Evolutionary conservation across 2,329 filamentous ascomycete species (phyloP), one percentile per base, ranked within the genome.

Genomic region (Xylaria hypoxylon): DNA sequence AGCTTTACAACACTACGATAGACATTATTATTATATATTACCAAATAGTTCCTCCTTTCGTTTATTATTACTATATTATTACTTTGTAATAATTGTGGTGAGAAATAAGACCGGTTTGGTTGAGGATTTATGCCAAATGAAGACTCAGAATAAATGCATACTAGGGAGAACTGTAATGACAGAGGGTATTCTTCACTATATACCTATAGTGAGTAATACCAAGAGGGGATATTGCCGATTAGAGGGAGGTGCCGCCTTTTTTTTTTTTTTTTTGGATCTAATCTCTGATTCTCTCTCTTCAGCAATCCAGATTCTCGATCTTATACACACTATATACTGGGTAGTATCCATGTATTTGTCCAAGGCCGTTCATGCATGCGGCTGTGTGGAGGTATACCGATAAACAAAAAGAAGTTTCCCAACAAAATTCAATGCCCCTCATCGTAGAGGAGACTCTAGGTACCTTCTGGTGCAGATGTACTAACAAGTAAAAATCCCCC

Each of bases 371-470:
- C 19, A 35, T 51, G 38, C 24, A 51, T 51, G 26, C 26, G 35
- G 47, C 26, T 22, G 19, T 52, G 61, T 63, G 61, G 48, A 47
- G 55, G 40, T 7, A 38, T 60, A 47, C n/a, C 35, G 35, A 38
- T 15, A 38, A 5, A 11, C 13, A 38, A 38, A 38, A 35, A 38
- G 15, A 15, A 15, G 35, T 38, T 31, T 50, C 64, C 64, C 64
- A 66, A 62, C 64, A 66, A 65, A 66, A 62, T 40, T 50, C 35
- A 42, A 11, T 56, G 44, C 51, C 31, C 56, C 51, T 50, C 42
- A 62, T 50, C 28, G 40, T 5, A 13, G 15, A 31, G 13, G 35
- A 15, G 11, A 13, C 35, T 31, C 5, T 50, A 17, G 26, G 11
- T 31, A n/a, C 19, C 15, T n/a, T 44, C n/a, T 22, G 33, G 33